These are phyloP conservation scores for Pseudogymnoascus sp. DNA, from an alignment of 2,329 filamentous ascomycete genomes.

Conservation along the genomic window DNA sequence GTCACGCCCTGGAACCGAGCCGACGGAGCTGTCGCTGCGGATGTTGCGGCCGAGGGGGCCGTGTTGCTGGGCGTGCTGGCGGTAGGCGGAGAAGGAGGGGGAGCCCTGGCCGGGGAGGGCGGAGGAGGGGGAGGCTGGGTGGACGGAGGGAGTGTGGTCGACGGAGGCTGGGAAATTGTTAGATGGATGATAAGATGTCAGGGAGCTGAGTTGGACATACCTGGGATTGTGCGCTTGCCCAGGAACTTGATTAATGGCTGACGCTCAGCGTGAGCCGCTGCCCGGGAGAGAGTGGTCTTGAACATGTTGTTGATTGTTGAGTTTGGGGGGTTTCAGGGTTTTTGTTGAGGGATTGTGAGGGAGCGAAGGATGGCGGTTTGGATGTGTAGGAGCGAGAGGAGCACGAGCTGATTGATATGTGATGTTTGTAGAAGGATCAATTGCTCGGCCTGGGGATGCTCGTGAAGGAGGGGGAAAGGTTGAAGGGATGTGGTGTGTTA, in stretches of 20 bases:
- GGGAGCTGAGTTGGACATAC: constrained; percentile 23
- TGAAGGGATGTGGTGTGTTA: not conserved
- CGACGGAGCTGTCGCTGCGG: constrained; percentile 17
- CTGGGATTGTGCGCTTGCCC: constrained; percentile 32
- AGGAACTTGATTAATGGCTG: constrained; percentile 35
- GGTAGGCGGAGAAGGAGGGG: constrained; percentile 50
- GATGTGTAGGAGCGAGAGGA: not conserved
- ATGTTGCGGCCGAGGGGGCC: constrained; percentile 40
- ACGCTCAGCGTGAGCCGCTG: constrained; percentile 26
- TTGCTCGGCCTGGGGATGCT: constrained; percentile 3
- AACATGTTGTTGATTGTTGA: constrained; percentile 2
- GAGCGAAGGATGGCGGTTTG: not conserved
- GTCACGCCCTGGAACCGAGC: constrained; percentile 50
- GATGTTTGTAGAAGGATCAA: not conserved
- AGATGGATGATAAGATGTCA: constrained; percentile 7
- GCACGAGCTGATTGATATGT: not conserved
- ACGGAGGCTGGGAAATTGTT: constrained; percentile 36
- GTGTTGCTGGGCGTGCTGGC: constrained; percentile 51
- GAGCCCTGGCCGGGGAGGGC: constrained; percentile 42
- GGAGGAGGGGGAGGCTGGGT: constrained; percentile 46
- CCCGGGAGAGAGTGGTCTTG: constrained; percentile 8
- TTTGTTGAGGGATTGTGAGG: not conserved
- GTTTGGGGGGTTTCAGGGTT: not conserved
- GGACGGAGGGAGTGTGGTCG: constrained; percentile 49
- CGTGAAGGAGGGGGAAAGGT: not conserved